These are phyloP conservation scores for Coniochaeta sp. DNA, from an alignment of 2,329 filamentous ascomycete genomes.

Conservation along the genomic window DNA sequence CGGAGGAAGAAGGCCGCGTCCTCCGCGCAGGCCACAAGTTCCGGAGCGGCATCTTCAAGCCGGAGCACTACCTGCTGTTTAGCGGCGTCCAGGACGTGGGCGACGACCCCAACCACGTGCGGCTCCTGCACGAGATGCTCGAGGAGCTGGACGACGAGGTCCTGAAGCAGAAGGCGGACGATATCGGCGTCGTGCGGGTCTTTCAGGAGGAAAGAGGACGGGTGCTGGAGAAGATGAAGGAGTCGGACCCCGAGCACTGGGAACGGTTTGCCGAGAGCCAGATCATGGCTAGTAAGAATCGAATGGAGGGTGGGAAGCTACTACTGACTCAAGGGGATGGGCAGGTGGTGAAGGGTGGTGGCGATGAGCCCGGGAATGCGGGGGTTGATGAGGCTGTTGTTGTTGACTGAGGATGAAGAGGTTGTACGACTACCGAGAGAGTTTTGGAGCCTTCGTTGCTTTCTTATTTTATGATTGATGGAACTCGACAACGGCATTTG, in stretches of 20 bases:
- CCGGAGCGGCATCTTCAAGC: constrained; percentile 44
- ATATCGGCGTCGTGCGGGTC: constrained; percentile 52
- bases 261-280: constrained; percentile 55
- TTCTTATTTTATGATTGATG: background rate
- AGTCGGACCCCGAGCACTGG: constrained; percentile 61
- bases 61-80: constrained; percentile 44
- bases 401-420: background rate
- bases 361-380: background rate
- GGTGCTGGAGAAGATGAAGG: constrained; percentile 42
- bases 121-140: constrained; percentile 54
- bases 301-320: background rate
- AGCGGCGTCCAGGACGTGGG: constrained; percentile 41
- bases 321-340: too few relatives aligned
- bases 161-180: constrained; percentile 42
- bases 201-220: constrained; percentile 52
- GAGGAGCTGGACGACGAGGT: constrained; percentile 56
- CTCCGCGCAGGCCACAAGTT: constrained; percentile 51
- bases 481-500: background rate
- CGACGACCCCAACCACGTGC: constrained; percentile 41
- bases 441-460: background rate
- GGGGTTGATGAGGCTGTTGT: background rate
- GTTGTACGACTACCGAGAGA: background rate
- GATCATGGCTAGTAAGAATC: constrained; percentile 50
- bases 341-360: background rate
- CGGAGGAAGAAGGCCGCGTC: constrained; percentile 50